Conservation (phyloP, 257 asterid genomes). For the Penstemon davidsonii region DNA sequence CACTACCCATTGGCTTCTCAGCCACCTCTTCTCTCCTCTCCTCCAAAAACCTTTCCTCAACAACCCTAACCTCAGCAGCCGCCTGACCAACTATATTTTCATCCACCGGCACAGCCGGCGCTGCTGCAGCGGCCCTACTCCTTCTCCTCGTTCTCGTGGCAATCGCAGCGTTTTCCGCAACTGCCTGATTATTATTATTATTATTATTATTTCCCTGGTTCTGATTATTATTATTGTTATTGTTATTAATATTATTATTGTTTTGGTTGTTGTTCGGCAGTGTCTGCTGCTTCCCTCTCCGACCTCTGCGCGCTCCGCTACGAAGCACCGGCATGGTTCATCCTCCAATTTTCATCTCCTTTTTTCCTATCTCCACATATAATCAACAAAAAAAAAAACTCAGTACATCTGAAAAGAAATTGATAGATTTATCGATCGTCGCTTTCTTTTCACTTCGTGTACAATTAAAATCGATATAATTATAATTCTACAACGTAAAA, state of each 20-base stretch:
- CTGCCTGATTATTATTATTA: constrained; percentile 25
- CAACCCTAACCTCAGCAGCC: constrained; percentile 37
- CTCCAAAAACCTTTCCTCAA: constrained; percentile 37
- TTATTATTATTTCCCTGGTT: constrained; percentile 21
- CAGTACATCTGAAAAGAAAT: neutral
- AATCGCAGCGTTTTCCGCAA: constrained; percentile 52
- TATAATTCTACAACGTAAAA: neutral
- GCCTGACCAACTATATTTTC: constrained; percentile 44
- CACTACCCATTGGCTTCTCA: constrained; percentile 60
- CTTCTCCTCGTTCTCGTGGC: constrained; percentile 72
- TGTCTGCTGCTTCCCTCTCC: constrained; percentile 43
- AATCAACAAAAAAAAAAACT: neutral
- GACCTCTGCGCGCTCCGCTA: constrained; percentile 73
- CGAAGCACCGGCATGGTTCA: constrained; percentile 81
- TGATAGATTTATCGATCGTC: neutral
- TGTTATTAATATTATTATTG: constrained; percentile 19
- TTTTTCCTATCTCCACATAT: constrained; percentile 27
- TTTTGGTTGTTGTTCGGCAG: constrained; percentile 29
- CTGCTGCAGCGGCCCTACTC: constrained; percentile 56
- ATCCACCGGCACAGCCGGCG: constrained; percentile 39
- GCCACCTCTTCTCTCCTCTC: constrained; percentile 43
- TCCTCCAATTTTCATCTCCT: constrained; percentile 56
- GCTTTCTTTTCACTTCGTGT: constrained; percentile 1
- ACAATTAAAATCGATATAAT: neutral
- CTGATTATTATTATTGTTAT: constrained; percentile 22